These are phyloP conservation scores for Gracilaria gracilis DNA, from an alignment of 23 red algal species.

Conservation along the genomic window DNA sequence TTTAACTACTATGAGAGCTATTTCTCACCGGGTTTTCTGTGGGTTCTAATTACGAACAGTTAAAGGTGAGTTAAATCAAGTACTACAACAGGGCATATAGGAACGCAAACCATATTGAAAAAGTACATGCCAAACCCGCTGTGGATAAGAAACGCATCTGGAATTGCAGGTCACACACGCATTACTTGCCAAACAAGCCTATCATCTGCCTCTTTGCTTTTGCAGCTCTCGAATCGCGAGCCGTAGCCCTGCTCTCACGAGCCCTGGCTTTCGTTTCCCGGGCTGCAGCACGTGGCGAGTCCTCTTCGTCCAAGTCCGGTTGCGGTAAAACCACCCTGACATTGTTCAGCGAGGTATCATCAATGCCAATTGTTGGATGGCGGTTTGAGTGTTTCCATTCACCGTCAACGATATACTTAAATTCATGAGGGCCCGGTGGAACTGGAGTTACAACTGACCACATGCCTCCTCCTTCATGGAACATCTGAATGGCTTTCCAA, in stretches of 20 bases:
- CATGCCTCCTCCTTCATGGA: slow-evolving; percentile 82
- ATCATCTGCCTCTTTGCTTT: slow-evolving; percentile 61
- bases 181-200: slow-evolving; percentile 52
- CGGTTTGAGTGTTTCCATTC: slow-evolving; percentile 92
- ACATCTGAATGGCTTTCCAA: slow-evolving; percentile 99
- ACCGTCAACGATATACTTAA: slow-evolving; percentile 97
- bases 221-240: slow-evolving; percentile 59
- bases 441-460: slow-evolving; percentile 98
- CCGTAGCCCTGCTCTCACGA: slow-evolving; percentile 53
- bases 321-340: slow-evolving; percentile 89
- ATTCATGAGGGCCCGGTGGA: slow-evolving; percentile 90
- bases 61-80: too few relatives aligned
- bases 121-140: neutral
- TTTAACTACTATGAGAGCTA: neutral
- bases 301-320: slow-evolving; percentile 59
- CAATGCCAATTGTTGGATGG: slow-evolving; percentile 96
- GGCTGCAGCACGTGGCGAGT: neutral
- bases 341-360: slow-evolving; percentile 94
- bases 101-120: neutral
- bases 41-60: too few relatives aligned
- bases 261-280: slow-evolving; percentile 53
- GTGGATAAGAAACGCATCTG: neutral
- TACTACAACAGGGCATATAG: too few relatives aligned
- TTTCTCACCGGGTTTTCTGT: too few relatives aligned
- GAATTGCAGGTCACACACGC: neutral